These are phyloP conservation scores for Globisporangium iwayamae DNA, from an alignment of 352 stramenopile genomes.

Conservation along the genomic window DNA sequence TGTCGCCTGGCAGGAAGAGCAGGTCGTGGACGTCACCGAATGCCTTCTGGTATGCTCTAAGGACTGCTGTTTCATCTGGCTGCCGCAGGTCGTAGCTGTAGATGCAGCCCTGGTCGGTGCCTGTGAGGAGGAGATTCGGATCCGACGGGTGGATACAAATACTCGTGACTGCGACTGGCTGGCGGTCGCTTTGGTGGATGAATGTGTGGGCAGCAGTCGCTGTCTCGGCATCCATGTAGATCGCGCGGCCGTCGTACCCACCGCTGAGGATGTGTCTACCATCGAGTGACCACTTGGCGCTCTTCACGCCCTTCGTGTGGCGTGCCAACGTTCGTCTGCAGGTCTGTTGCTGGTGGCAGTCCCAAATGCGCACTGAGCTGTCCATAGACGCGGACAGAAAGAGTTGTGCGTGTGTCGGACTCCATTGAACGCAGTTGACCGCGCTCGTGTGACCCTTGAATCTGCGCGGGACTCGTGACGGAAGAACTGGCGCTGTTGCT, in stretches of 20 bases:
- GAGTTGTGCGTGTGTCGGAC: constrained; percentile 23
- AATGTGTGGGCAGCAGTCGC: constrained; percentile 12
- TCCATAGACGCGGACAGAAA: constrained; percentile 70
- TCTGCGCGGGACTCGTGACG: background rate
- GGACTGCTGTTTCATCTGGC: background rate
- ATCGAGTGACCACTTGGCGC: constrained; percentile 53
- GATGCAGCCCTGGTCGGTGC: constrained; percentile 31
- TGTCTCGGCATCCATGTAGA: constrained; percentile 35
- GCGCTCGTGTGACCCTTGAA: constrained; percentile 28
- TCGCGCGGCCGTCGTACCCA: constrained; percentile 34
- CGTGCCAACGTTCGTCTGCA: constrained; percentile 20
- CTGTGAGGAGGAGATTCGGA: constrained; percentile 26
- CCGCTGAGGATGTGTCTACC: constrained; percentile 37
- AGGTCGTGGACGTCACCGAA: constrained; percentile 56
- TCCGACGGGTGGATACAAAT: constrained; percentile 31
- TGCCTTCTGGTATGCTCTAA: constrained; percentile 17
- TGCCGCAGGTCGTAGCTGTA: constrained; percentile 36
- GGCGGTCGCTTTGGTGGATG: background rate
- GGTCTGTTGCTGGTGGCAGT: constrained; percentile 8
- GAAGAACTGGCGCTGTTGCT: background rate
- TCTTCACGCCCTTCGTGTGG: constrained; percentile 43
- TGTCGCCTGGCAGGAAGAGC: constrained; percentile 34
- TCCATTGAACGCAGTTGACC: constrained; percentile 46
- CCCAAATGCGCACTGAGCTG: constrained; percentile 44
- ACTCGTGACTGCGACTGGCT: constrained; percentile 19